Base-by-base conservation (phyloP, 257 asterid species). In the Osmanthus fragrans region DNA sequence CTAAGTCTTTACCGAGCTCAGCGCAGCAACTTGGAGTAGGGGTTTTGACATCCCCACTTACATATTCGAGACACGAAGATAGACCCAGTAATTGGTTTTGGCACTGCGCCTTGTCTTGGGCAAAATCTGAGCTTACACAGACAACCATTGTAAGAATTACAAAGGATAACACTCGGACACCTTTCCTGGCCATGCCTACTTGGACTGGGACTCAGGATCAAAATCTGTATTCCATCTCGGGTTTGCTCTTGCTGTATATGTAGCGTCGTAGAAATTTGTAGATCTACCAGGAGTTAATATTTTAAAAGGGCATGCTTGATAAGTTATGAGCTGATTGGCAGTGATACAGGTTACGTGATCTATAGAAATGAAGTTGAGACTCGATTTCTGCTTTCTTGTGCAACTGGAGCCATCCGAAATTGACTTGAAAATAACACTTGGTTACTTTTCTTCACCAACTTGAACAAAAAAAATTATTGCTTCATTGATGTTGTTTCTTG, bases 1-100 rank as follows among this genome's bases (percentile, higher is more conserved):
- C 33, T 1, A 30, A 13, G 23, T 81, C 84, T 36, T 72, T 77
- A 36, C 60, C 27, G 7, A 89, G 87, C 75, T 83, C 79, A 29
- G 75, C 21, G 79, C 90, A 87, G 75, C 92, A 89, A 68, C 79
- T 37, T 47, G 79, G 74, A 13, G 82, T 3, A 0, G 94, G 90
- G 37, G 73, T 16, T 51, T 84, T 79, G 3, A 76, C 84, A 5
- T 54, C 77, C 56, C 87, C 91, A 18, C 73, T 82, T 3, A 85
- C 87, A 66, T 66, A 89, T 23, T 40, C 19, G 13, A 87, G 11
- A 69, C 90, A 87, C 2, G 94, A 54, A 7, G 89, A 78, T 1
- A 86, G 70, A 39, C 58, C 60, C 16, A 82, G 3, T 21, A 89
- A 39, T 30, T 87, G 89, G 16, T 72, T 71, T 60, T 81, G 71